Conservation (phyloP, 2,329 filamentous ascomycete species). For the Neofusicoccum kwambonambiense region DNA sequence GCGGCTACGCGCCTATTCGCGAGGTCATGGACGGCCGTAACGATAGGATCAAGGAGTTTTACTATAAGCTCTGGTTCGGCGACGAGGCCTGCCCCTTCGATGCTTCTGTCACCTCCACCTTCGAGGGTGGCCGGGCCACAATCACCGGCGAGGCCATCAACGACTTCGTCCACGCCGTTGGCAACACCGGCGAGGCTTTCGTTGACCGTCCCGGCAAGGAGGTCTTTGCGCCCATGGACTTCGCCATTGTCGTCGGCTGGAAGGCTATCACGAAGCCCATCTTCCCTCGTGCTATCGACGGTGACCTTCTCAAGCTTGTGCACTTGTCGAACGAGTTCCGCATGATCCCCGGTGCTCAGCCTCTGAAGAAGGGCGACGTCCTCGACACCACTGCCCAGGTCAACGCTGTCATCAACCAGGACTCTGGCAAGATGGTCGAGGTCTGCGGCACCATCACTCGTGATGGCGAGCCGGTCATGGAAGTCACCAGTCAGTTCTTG, state of each 20-base stretch:
- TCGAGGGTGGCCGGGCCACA: slow-evolving; percentile 82
- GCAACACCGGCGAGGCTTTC: slow-evolving; percentile 96
- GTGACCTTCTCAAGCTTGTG: slow-evolving; percentile 91
- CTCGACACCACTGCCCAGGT: slow-evolving; percentile 92
- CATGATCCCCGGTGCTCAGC: slow-evolving; percentile 94
- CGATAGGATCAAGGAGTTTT: slow-evolving; percentile 98
- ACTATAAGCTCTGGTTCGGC: slow-evolving; percentile 97
- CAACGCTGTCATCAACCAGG: slow-evolving; percentile 97
- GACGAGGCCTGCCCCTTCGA: slow-evolving; percentile 81
- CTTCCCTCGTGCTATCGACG: slow-evolving; percentile 94
- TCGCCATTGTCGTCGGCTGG: slow-evolving; percentile 96
- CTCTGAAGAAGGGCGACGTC: slow-evolving; percentile 91
- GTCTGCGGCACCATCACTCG: slow-evolving; percentile 96
- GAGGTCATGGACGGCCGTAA: slow-evolving; percentile 97
- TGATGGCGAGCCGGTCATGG: slow-evolving; percentile 84
- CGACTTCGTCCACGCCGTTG: slow-evolving; percentile 98
- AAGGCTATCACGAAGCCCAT: slow-evolving; percentile 99
- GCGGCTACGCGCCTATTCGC: slow-evolving; percentile 93
- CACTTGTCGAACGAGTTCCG: slow-evolving; percentile 97
- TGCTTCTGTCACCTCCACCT: slow-evolving; percentile 78
- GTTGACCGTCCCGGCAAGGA: slow-evolving; percentile 93
- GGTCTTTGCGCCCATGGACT: slow-evolving; percentile 97
- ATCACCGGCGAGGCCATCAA: slow-evolving; percentile 93
- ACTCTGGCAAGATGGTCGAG: slow-evolving; percentile 98
- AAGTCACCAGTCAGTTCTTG: slow-evolving; percentile 96